Evolutionary conservation across 2,329 filamentous ascomycete genomes (phyloP).

Genomic region (Fusarium beomiforme): DNA sequence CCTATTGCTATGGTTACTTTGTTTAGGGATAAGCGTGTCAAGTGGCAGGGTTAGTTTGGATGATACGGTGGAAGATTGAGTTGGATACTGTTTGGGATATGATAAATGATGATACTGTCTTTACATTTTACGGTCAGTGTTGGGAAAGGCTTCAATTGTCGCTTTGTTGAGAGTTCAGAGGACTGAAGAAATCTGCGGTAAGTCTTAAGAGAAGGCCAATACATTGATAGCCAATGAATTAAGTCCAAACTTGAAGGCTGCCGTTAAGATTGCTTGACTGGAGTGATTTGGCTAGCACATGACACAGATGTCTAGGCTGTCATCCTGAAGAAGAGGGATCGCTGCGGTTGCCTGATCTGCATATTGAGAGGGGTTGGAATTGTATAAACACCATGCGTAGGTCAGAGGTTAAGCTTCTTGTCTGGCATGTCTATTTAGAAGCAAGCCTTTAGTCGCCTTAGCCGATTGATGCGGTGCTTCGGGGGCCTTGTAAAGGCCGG

Average conservation of each 20-base stretch:
- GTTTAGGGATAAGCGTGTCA: slow-evolving; percentile 55
- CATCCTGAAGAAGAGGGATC: neutral
- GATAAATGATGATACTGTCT: rapidly evolving
- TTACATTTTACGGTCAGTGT: rapidly evolving
- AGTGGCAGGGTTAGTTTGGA: slow-evolving; percentile 49
- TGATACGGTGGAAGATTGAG: rapidly evolving
- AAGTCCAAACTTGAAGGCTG: rapidly evolving
- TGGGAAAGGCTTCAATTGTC: rapidly evolving
- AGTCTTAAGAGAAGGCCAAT: too few relatives aligned
- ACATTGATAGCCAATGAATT: neutral
- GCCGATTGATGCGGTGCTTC: rapidly evolving
- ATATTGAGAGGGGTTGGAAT: too few relatives aligned
- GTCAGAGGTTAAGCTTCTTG: rapidly evolving
- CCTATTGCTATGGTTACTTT: slow-evolving; percentile 59
- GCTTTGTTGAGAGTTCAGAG: neutral
- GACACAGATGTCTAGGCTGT: too few relatives aligned
- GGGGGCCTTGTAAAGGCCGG: neutral
- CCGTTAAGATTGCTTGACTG: rapidly evolving
- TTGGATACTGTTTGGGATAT: too few relatives aligned
- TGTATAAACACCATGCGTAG: neutral
- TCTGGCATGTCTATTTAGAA: neutral
- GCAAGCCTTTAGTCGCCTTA: too few relatives aligned
- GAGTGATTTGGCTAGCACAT: rapidly evolving
- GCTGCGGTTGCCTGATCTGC: rapidly evolving
- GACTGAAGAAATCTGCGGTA: rapidly evolving